phyloP scores from a whole-genome alignment of 2,329 filamentous ascomycete species.

The Pseudomassariella vexata region DNA sequence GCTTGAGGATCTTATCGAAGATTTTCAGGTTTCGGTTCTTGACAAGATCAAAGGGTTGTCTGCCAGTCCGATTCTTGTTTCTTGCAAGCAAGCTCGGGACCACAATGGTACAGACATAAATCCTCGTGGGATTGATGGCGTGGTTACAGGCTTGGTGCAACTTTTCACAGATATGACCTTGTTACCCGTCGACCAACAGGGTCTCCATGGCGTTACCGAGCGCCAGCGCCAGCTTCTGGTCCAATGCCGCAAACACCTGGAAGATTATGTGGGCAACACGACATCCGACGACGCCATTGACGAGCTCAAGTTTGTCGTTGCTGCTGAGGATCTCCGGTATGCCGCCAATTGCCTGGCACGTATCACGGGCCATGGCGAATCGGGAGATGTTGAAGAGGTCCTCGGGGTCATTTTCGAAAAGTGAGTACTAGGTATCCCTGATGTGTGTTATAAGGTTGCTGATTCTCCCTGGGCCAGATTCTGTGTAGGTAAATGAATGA shows the following conservation, averaged over 20 bases:
- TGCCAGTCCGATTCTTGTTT: conserved; percentile 53
- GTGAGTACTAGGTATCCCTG: conserved; percentile 46
- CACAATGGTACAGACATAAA: conserved; percentile 9
- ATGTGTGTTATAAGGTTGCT: conserved; percentile 3
- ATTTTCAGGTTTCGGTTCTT: conserved; percentile 33
- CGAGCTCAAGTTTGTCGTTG: conserved; percentile 36
- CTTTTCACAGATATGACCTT: conserved; percentile 68
- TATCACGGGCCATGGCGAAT: conserved; percentile 81
- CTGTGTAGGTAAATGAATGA: conserved; percentile 46
- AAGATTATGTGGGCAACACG: conserved; percentile 64
- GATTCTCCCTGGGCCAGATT: conserved; percentile 32
- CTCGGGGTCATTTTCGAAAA: conserved; percentile 97
- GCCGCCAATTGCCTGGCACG: conserved; percentile 76
- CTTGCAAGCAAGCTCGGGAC: conserved; percentile 58
- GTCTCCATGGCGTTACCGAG: conserved; percentile 84
- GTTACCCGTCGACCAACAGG: conserved; percentile 66
- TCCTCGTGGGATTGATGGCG: conserved; percentile 57
- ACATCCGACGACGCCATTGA: conserved; percentile 16
- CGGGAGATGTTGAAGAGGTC: conserved; percentile 90
- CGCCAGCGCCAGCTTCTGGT: conserved; percentile 78
- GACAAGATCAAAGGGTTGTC: conserved; percentile 33
- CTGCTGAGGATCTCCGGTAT: conserved; percentile 79
- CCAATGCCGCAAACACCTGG: conserved; percentile 65
- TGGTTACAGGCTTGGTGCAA: conserved; percentile 61
- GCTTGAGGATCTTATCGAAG: conserved; percentile 30